phyloP scores from a whole-genome alignment of 2,329 filamentous ascomycete genomes.

The Ciborinia camelliae region DNA sequence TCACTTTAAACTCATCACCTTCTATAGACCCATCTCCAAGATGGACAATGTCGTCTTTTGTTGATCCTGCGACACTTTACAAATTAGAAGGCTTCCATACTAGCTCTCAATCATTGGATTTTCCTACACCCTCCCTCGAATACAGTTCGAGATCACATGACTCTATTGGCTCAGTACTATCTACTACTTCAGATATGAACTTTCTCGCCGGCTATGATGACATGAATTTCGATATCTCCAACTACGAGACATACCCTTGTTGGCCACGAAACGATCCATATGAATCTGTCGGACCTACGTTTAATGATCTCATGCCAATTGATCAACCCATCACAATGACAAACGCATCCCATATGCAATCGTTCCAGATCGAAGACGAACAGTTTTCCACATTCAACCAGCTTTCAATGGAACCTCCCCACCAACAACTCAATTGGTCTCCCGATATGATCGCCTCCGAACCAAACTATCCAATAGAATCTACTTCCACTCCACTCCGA shows the following conservation, averaged over 20 bases:
- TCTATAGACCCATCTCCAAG: not conserved
- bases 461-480: not conserved
- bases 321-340: not conserved
- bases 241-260: constrained; percentile 10
- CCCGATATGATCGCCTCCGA: not conserved
- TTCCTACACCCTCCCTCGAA: constrained; percentile 16
- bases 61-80: constrained; percentile 15
- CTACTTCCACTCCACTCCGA: not conserved
- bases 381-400: not conserved
- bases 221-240: constrained; percentile 11
- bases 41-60: constrained; percentile 12
- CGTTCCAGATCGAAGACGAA: not conserved
- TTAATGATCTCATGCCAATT: constrained; percentile 5
- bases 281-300: not conserved
- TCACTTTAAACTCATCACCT: constrained; percentile 3
- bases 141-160: constrained; percentile 18
- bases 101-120: constrained; percentile 13
- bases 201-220: constrained; percentile 14
- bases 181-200: constrained; percentile 11
- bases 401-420: not conserved
- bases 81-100: constrained; percentile 18
- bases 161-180: constrained; percentile 14
- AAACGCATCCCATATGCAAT: not conserved
- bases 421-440: not conserved
- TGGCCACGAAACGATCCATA: not conserved